Evolutionary conservation across 2,329 filamentous ascomycete species (phyloP).

Genomic region (Bimuria novae-zelandiae): DNA sequence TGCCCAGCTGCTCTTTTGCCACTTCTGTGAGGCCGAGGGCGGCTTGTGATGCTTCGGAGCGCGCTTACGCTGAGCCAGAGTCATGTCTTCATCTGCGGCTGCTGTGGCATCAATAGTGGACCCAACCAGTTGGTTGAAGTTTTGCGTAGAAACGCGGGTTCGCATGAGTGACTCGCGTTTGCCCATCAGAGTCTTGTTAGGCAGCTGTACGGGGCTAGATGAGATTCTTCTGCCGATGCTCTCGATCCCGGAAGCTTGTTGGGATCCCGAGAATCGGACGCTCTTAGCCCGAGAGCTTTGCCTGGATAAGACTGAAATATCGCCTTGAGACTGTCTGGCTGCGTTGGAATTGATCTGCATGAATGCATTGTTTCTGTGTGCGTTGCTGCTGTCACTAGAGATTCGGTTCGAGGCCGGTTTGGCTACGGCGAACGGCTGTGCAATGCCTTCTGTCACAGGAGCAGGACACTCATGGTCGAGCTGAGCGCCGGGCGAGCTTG

Average conservation of each 20-base stretch:
- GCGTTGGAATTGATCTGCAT: constrained; percentile 30
- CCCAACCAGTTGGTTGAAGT: constrained; percentile 40
- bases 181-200: constrained; percentile 56
- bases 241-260: constrained; percentile 36
- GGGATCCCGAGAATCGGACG: constrained; percentile 39
- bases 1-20: constrained; percentile 35
- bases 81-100: constrained; percentile 65
- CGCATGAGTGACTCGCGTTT: constrained; percentile 59
- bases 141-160: constrained; percentile 45
- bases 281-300: constrained; percentile 25
- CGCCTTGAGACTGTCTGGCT: constrained; percentile 24
- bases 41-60: constrained; percentile 43
- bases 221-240: constrained; percentile 30
- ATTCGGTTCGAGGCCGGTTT: constrained; percentile 29
- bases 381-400: constrained; percentile 28
- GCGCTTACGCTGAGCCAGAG: constrained; percentile 66
- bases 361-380: constrained; percentile 23
- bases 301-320: constrained; percentile 25
- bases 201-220: constrained; percentile 31
- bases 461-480: constrained; percentile 58
- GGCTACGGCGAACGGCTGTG: constrained; percentile 22
- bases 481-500: constrained; percentile 49
- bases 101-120: constrained; percentile 26
- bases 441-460: constrained; percentile 49
- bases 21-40: constrained; percentile 36